These are phyloP conservation scores for Mercurialis annua DNA, from an alignment of 345 rosid species.

Conservation along the genomic window DNA sequence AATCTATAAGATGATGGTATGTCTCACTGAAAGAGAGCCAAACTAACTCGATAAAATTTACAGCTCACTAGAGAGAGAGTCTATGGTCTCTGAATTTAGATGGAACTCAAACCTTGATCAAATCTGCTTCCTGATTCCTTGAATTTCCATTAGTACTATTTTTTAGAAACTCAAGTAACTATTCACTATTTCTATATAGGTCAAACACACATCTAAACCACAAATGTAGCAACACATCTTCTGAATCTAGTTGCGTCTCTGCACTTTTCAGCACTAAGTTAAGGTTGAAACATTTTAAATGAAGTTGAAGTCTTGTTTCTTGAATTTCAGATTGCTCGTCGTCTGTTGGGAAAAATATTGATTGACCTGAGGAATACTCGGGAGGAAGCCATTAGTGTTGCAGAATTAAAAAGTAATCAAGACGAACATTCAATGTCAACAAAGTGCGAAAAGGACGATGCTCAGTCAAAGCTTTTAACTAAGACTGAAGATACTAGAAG, in stretches of 20 bases:
- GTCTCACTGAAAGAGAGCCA: too few relatives aligned
- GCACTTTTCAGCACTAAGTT: not conserved
- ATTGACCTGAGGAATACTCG: slow-evolving; percentile 96
- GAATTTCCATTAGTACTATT: too few relatives aligned
- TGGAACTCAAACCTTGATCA: too few relatives aligned
- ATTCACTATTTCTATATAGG: too few relatives aligned
- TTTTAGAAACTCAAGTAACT: too few relatives aligned
- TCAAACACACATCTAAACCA: too few relatives aligned
- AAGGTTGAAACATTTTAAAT: not conserved
- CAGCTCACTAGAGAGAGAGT: too few relatives aligned
- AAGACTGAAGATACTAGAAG: slow-evolving; percentile 65
- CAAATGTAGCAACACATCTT: too few relatives aligned
- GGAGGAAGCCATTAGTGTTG: slow-evolving; percentile 92
- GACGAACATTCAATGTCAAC: slow-evolving; percentile 47
- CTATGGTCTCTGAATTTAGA: not conserved
- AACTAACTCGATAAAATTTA: too few relatives aligned
- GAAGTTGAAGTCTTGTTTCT: not conserved
- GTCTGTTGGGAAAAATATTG: slow-evolving; percentile 90
- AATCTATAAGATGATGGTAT: too few relatives aligned
- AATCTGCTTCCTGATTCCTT: too few relatives aligned
- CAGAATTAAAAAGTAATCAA: slow-evolving; percentile 75
- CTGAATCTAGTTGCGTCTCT: not conserved
- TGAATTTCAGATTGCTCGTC: slow-evolving; percentile 74
- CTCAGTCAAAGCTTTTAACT: slow-evolving; percentile 44
- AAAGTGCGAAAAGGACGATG: slow-evolving; percentile 49